Base-by-base conservation (phyloP, 192 early-diverging fungal genomes). In the Dissophora ornata region DNA sequence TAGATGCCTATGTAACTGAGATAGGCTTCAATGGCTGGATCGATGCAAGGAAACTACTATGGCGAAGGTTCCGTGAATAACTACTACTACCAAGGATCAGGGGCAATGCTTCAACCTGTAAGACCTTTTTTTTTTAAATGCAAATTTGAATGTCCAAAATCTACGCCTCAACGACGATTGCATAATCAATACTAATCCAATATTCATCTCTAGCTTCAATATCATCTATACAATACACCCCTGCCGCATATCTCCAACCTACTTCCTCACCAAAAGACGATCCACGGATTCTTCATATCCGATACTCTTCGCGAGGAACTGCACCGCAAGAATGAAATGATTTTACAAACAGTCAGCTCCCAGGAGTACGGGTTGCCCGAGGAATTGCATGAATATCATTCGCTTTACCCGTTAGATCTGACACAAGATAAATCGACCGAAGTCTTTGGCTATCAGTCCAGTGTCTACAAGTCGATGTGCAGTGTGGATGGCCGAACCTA, bases 341-440 rank as follows among this genome's bases (percentile, higher is more conserved):
- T 81, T 18, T 34, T 83, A 40, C 74, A 73, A 25, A 71, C 68
- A 6, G 80, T 82, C 25, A 82, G 64, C 41, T 89, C 88, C 5
- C 67, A 69, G 46, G 87, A 89, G 25, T 84, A 86, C 32, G 87
- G 86, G 11, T 75, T 95, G 10, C 93, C 93, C 0, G 82, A 83
- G 60, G 93, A 96, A 67, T 73, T 98, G 18, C 92, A 98, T 84
- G 89, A 89, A 49, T 99, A 99, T 81, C 93, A 98, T 77, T 90
- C 93, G 22, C 77, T 95, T 4, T 90, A 82, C 44, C 90, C 90
- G 22, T 80, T 91, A 25, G 90, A 92, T 69, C 66, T 62, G 0
- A 57, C 79, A 1, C 79, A 89, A 8, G 83, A 90, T 22, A 85
- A 83, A 47, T 82, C 82, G 24, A 70, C 82, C 10, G 82, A 89